phyloP scores from a whole-genome alignment of 176 grass and related monocot species.

The Stipa capillata region DNA sequence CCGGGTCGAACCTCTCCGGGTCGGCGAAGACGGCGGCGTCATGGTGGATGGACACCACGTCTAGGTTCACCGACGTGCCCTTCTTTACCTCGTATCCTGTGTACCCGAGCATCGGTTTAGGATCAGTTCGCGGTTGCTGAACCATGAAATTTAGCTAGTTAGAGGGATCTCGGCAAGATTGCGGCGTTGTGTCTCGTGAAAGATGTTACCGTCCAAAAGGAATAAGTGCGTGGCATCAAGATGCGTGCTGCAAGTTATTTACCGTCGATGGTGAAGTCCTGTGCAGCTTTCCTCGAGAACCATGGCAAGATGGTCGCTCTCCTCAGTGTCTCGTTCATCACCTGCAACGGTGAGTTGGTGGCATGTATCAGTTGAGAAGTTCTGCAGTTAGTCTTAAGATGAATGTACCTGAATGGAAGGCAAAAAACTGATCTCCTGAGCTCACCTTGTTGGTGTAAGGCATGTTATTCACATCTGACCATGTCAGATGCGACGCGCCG shows the following conservation, averaged over 20 bases:
- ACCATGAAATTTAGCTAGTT: too few species aligned
- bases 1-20: slow-evolving; percentile 35
- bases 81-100: slow-evolving; percentile 42
- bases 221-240: background rate
- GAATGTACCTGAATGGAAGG: background rate
- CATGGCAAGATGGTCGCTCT: slow-evolving; percentile 65
- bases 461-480: slow-evolving; percentile 54
- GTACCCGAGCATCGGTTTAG: background rate
- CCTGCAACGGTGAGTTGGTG: background rate
- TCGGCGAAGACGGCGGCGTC: slow-evolving; percentile 47
- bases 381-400: background rate
- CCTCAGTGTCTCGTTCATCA: slow-evolving; percentile 59
- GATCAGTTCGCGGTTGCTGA: background rate
- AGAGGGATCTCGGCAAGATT: too few species aligned
- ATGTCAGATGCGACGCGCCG: slow-evolving; percentile 6
- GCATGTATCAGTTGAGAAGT: background rate
- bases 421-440: background rate
- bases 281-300: slow-evolving; percentile 55
- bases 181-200: too few species aligned
- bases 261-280: slow-evolving; percentile 62
- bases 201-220: too few species aligned
- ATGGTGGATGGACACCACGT: slow-evolving; percentile 76
- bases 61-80: slow-evolving; percentile 58
- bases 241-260: background rate
- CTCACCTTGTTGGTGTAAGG: slow-evolving; percentile 52